These are phyloP conservation scores for Myriosclerotinia curreyana DNA, from an alignment of 2,329 filamentous ascomycete genomes.

Conservation along the genomic window DNA sequence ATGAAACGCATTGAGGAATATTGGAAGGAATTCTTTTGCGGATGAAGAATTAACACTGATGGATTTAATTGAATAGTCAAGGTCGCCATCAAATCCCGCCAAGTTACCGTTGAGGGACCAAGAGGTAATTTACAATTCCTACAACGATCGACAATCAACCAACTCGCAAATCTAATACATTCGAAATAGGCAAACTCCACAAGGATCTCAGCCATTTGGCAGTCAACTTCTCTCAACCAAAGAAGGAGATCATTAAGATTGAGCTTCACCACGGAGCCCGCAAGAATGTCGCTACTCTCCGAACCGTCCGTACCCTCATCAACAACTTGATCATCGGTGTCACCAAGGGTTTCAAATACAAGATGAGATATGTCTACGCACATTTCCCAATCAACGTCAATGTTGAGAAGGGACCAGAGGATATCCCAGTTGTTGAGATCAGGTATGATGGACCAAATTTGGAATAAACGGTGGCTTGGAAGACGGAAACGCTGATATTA, in stretches of 20 bases:
- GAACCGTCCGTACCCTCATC: conserved; percentile 96
- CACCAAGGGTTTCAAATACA: conserved; percentile 99
- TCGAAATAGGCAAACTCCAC: conserved; percentile 73
- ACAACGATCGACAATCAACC: conserved; percentile 21
- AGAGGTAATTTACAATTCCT: conserved; percentile 60
- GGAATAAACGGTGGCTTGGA: conserved; percentile 11
- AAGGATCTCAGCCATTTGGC: conserved; percentile 97
- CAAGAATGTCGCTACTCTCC: conserved; percentile 97
- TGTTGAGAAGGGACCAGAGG: conserved; percentile 93
- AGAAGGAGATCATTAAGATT: conserved; percentile 86
- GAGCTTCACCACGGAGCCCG: conserved; percentile 98
- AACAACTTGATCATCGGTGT: conserved; percentile 98
- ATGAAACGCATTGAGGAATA: conserved; percentile 13
- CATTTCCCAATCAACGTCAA: conserved; percentile 99
- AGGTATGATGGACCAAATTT: conserved; percentile 57
- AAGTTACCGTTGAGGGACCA: conserved; percentile 96
- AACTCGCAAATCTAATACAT: conserved; percentile 37
- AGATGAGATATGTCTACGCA: conserved; percentile 99
- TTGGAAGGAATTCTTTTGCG: conserved; percentile 4
- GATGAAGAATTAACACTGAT: conserved; percentile 40
- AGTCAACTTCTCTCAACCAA: conserved; percentile 88
- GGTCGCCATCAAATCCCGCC: conserved; percentile 93
- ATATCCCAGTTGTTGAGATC: conserved; percentile 90
- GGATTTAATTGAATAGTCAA: conserved; percentile 66
- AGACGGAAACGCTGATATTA: conserved; percentile 39